These are phyloP conservation scores for Phytophthora capsici DNA, from an alignment of 352 stramenopile species.

Conservation along the genomic window DNA sequence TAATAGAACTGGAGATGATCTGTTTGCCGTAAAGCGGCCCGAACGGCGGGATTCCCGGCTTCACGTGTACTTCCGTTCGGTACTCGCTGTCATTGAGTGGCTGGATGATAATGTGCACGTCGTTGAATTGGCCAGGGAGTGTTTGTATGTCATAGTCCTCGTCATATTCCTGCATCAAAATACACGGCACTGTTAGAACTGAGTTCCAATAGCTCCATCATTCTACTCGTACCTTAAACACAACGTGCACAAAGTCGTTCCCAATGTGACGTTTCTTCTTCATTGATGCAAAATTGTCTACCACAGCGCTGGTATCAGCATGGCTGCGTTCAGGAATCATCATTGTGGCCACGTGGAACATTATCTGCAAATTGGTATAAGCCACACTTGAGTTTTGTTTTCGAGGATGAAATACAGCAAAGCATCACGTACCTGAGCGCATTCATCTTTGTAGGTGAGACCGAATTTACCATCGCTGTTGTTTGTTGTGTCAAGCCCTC, in stretches of 20 bases:
- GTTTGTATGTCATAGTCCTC: slow-evolving; percentile 79
- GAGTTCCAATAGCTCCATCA: not conserved
- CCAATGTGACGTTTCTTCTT: slow-evolving; percentile 91
- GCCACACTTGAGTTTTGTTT: not conserved
- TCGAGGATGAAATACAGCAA: not conserved
- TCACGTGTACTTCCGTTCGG: slow-evolving; percentile 74
- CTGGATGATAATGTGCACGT: slow-evolving; percentile 89
- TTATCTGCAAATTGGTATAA: slow-evolving; percentile 54
- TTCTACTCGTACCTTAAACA: slow-evolving; percentile 70
- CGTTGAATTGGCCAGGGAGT: slow-evolving; percentile 85
- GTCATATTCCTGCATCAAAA: slow-evolving; percentile 63
- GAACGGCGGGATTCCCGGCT: slow-evolving; percentile 76
- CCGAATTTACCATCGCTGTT: slow-evolving; percentile 81
- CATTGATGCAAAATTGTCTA: slow-evolving; percentile 43
- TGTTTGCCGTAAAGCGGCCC: slow-evolving; percentile 79
- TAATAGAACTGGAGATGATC: slow-evolving; percentile 62
- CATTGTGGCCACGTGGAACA: slow-evolving; percentile 90
- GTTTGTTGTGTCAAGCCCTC: slow-evolving; percentile 73
- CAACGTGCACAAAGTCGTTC: slow-evolving; percentile 89
- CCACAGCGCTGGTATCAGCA: not conserved
- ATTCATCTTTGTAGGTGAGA: slow-evolving; percentile 75
- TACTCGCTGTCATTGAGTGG: slow-evolving; percentile 80
- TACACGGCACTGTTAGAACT: not conserved
- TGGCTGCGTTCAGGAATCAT: slow-evolving; percentile 50
- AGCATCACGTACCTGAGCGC: slow-evolving; percentile 51